A percentile compares a stretch with the other conserved stretches of the same genome.
Evolutionary conservation across 345 rosid species (phyloP).

Genomic region (Rhodamnia rubescens): DNA sequence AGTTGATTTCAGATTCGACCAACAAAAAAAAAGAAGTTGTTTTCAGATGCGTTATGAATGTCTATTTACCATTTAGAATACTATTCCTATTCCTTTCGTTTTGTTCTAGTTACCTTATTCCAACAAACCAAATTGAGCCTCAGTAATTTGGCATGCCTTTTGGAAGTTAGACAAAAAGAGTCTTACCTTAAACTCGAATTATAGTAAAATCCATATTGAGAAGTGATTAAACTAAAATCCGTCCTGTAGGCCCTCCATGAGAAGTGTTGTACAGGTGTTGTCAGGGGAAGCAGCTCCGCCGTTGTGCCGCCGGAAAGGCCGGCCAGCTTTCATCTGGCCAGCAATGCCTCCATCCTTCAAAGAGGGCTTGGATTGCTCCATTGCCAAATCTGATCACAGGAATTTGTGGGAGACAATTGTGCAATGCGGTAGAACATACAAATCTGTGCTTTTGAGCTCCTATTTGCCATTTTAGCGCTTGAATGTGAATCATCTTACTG

Average conservation of each 20-base stretch:
- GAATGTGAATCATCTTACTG: neutral
- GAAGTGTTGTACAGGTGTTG: slow-evolving; percentile 50
- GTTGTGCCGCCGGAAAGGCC: slow-evolving; percentile 47
- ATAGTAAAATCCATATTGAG: too few relatives aligned
- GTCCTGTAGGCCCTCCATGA: slow-evolving; percentile 56
- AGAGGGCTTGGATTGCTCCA: slow-evolving; percentile 22
- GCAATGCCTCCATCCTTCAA: slow-evolving; percentile 48
- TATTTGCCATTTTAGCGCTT: neutral
- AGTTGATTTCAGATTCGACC: too few relatives aligned
- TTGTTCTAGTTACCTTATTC: neutral
- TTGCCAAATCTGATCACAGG: slow-evolving; percentile 22
- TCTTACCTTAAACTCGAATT: too few relatives aligned
- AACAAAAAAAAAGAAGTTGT: too few relatives aligned
- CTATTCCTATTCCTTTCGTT: neutral
- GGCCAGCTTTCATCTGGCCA: slow-evolving; percentile 66
- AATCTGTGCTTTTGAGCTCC: neutral
- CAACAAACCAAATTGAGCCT: neutral
- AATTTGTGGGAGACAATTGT: slow-evolving; percentile 23
- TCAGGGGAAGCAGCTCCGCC: slow-evolving; percentile 48
- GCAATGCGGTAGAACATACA: neutral
- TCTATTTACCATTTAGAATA: too few relatives aligned
- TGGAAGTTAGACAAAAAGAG: too few relatives aligned
- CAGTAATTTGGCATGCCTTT: neutral
- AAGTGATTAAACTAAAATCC: slow-evolving; percentile 11
- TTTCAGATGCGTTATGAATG: too few relatives aligned